A percentile compares a stretch with the other conserved stretches of the same genome.
Conservation (phyloP, 192 early-diverging fungal species). For the Entophlyctis luteolus region DNA sequence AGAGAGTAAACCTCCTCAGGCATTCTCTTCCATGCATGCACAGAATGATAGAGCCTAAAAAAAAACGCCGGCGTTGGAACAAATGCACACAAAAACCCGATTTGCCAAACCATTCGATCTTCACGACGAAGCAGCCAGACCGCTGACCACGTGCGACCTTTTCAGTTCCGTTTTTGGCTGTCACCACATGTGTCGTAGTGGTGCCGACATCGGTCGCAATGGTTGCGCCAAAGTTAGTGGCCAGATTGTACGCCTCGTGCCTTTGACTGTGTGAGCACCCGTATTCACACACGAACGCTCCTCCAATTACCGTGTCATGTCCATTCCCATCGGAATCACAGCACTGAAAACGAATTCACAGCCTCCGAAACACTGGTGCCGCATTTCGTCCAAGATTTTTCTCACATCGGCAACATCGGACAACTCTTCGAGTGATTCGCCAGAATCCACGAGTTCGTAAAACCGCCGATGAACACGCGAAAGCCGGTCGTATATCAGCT, state of each 20-base stretch:
- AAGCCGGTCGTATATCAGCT: constrained; percentile 50
- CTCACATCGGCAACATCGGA: constrained; percentile 37
- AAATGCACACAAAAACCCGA: constrained; percentile 25
- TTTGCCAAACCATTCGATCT: constrained; percentile 52
- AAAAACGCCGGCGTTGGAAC: neutral
- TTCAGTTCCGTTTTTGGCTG: constrained; percentile 73
- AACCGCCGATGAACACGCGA: constrained; percentile 64
- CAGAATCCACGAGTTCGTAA: constrained; percentile 50
- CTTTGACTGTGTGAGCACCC: constrained; percentile 3
- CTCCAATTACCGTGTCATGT: constrained; percentile 26
- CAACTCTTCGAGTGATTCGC: neutral
- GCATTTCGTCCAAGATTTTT: constrained; percentile 58
- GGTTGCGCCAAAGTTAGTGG: constrained; percentile 75
- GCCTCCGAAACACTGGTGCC: constrained; percentile 61
- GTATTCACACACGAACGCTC: neutral
- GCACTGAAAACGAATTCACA: constrained; percentile 73
- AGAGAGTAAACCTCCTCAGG: constrained; percentile 66
- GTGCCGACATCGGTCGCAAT: constrained; percentile 61
- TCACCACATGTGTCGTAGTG: constrained; percentile 83
- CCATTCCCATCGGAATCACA: constrained; percentile 68
- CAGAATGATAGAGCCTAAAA: constrained; percentile 65
- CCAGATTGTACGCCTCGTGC: constrained; percentile 78
- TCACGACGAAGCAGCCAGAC: constrained; percentile 46
- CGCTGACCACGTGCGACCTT: constrained; percentile 69
- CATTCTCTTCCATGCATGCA: constrained; percentile 64